These are phyloP conservation scores for Coix lacrymajobi DNA, from an alignment of 176 grass and related monocot genomes.

Conservation along the genomic window DNA sequence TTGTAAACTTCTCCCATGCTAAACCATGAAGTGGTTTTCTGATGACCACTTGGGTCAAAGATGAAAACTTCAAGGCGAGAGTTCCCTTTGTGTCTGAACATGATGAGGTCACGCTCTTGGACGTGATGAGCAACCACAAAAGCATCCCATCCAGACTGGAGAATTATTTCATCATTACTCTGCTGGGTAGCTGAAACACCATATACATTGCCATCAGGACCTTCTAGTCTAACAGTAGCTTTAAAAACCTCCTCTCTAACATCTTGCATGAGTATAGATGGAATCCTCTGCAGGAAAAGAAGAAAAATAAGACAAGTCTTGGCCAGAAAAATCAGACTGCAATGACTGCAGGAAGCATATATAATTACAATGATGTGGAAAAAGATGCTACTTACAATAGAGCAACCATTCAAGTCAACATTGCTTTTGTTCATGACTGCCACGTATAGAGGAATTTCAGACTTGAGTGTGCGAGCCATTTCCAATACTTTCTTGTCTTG, in stretches of 20 bases:
- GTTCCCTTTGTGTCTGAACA: background rate
- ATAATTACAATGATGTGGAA: background rate
- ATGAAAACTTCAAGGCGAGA: background rate
- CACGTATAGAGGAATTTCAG: slow-evolving; percentile 6
- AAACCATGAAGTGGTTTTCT: background rate
- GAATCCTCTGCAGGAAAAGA: background rate
- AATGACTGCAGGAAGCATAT: background rate
- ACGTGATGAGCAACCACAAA: background rate
- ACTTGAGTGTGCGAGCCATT: background rate
- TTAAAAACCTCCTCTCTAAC: background rate
- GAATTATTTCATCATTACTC: background rate
- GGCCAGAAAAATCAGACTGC: background rate
- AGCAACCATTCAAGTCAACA: background rate
- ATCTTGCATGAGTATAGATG: background rate
- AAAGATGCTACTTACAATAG: background rate
- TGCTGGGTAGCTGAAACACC: background rate
- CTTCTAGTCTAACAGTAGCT: background rate
- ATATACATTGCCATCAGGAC: background rate
- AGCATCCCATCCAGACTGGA: background rate
- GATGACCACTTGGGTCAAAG: background rate
- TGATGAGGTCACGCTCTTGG: background rate
- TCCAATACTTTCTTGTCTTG: background rate
- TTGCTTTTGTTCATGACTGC: background rate
- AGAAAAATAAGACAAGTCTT: background rate
- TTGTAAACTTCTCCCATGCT: background rate